phyloP scores from a whole-genome alignment of 768 basidiomycete genomes.

The Neoboletus magnificus region DNA sequence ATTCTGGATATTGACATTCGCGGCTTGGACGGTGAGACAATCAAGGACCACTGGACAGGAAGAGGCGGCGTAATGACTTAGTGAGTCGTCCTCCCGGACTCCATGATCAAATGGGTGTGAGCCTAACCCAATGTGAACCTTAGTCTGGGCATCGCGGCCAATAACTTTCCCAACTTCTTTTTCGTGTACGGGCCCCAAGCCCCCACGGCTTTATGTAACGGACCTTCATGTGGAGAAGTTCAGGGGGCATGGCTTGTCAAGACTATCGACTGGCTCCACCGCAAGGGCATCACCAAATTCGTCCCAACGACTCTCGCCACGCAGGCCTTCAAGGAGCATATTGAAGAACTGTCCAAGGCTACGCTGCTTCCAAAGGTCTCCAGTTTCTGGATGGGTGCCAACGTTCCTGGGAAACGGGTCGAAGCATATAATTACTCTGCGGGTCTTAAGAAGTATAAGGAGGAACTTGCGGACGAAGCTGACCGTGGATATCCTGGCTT shows the following conservation, averaged over 20 bases:
- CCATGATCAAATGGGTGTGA: background rate
- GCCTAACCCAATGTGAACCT: background rate
- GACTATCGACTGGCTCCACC: slow-evolving; percentile 1
- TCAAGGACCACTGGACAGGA: slow-evolving; percentile 9
- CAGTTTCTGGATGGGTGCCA: slow-evolving; percentile 11
- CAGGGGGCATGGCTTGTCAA: slow-evolving; percentile 3
- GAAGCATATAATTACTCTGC: slow-evolving; percentile 8
- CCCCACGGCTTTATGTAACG: slow-evolving; percentile 8
- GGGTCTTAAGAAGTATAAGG: slow-evolving; percentile 8
- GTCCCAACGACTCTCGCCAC: background rate
- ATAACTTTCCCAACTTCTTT: slow-evolving; percentile 11
- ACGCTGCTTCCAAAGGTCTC: slow-evolving; percentile 4
- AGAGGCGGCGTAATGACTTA: slow-evolving; percentile 4
- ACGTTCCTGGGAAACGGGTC: slow-evolving; percentile 2
- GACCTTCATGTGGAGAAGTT: slow-evolving; percentile 1
- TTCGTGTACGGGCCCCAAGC: slow-evolving; percentile 6
- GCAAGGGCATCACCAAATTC: slow-evolving; percentile 7
- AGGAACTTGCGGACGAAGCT: slow-evolving; percentile 8
- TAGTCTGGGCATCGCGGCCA: slow-evolving; percentile 1
- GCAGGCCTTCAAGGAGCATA: background rate
- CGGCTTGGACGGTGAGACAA: slow-evolving; percentile 4
- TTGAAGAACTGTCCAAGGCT: background rate
- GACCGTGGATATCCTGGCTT: slow-evolving; percentile 6
- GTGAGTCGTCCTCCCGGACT: background rate
- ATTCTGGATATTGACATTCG: slow-evolving; percentile 5